Evolutionary conservation across 257 asterid genomes (phyloP), one percentile per base, ranked within the genome.

Genomic region (Vinca minor): DNA sequence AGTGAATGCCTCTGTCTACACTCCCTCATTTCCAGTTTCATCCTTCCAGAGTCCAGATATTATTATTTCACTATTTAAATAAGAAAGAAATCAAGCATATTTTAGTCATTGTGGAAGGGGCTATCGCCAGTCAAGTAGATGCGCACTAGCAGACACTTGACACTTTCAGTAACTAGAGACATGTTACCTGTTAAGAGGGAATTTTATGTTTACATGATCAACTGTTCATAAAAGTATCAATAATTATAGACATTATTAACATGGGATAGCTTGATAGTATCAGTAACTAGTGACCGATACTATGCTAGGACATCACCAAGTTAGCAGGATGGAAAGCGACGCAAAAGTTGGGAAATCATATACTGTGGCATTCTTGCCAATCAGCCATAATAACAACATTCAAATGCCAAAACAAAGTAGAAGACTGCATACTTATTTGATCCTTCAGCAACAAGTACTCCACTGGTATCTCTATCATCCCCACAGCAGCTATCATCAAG

Each of bases 391-490:
- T 18, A 28, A 56, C 15, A 31, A 56, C 15, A 15, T 17, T 31
- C 23, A 17, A 55, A 31, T 31, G 4, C 12, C 9, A 58, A 47
- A 45, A 25, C 18, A 15, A 49, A 39, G 20, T 12, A 42, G 31
- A 8, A 42, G 12, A 8, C 50, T 41, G 9, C 80, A 2, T 81
- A 86, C 98, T 69, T 82, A 66, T 79, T 79, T 70, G 80, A 36
- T 74, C 86, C 89, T 72, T 77, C 88, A 20, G 73, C 52, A 38
- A 70, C 11, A 72, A 74, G 71, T 64, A 76, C 79, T 65, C 79
- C 81, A 39, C 59, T 60, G 56, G 81, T 71, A 66, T 70, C 87
- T 76, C 77, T 72, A 67, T 78, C 81, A 58, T 78, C 79, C 31
- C 75, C 83, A 20, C 39, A 36, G 67, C 46, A 63, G 62, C 71